Percentiles rank a stretch among this genome's conserved stretches.
phyloP scores from a whole-genome alignment of 2,329 filamentous ascomycete species.

The Pestalotiopsis sp. region DNA sequence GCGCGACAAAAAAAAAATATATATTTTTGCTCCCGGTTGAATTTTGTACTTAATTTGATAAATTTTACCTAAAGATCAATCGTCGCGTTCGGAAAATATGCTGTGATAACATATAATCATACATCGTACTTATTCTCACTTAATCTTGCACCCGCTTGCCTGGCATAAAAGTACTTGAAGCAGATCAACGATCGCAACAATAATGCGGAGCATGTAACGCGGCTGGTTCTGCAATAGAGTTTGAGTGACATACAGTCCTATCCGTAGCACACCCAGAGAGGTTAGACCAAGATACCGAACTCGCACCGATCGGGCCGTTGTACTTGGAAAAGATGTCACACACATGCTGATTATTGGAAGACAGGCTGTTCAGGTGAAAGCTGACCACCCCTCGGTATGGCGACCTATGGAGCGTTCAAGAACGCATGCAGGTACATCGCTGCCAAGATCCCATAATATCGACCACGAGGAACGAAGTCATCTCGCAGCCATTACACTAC shows the following conservation, averaged over 20 bases:
- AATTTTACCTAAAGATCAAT: too few species aligned
- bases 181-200: background rate
- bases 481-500: background rate
- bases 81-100: too few species aligned
- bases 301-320: background rate
- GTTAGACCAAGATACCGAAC: background rate
- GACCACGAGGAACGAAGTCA: background rate
- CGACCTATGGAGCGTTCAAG: background rate
- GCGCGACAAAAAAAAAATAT: too few species aligned
- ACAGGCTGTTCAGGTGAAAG: background rate
- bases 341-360: background rate
- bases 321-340: background rate
- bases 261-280: background rate
- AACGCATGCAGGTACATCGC: background rate
- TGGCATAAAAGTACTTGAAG: too few species aligned
- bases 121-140: too few species aligned
- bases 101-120: too few species aligned
- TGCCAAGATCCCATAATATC: background rate
- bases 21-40: too few species aligned
- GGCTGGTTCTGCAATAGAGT: background rate
- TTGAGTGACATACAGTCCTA: background rate
- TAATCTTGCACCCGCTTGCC: too few species aligned
- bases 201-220: background rate
- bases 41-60: too few species aligned
- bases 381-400: background rate